Evolutionary conservation across 1,284 basidiomycete species (phyloP).

Genomic region (Porogramme epimiltina): DNA sequence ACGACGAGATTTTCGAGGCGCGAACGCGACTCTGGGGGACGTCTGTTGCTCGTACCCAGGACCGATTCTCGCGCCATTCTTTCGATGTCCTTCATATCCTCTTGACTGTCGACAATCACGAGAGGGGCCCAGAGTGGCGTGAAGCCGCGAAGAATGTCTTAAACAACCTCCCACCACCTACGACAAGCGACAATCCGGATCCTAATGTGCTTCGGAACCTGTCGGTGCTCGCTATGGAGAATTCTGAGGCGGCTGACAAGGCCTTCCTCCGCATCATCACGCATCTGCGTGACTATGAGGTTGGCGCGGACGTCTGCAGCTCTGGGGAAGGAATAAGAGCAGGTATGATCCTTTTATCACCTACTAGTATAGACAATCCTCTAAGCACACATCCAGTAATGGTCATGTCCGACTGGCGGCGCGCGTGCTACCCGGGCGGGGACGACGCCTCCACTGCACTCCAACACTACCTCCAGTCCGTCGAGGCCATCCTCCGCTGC

Average conservation of each 20-base stretch:
- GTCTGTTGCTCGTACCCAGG: constrained; percentile 1
- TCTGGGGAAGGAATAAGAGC: constrained; percentile 1
- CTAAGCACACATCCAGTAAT: constrained; percentile 4
- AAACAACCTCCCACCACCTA: not conserved
- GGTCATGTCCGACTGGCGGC: constrained; percentile 14
- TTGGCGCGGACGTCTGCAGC: not conserved
- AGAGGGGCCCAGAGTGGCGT: constrained; percentile 4
- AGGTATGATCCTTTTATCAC: constrained; percentile 1
- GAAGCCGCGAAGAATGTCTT: constrained; percentile 1
- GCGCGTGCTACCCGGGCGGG: constrained; percentile 9
- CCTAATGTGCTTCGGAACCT: constrained; percentile 5
- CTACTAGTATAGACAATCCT: no score
- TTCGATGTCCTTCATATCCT: constrained; percentile 10
- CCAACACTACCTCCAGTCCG: constrained; percentile 13
- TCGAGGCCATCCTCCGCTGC: constrained; percentile 11
- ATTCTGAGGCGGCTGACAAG: constrained; percentile 4
- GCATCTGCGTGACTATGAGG: constrained; percentile 9
- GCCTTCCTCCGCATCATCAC: constrained; percentile 12
- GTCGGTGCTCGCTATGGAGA: constrained; percentile 6
- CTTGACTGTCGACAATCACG: constrained; percentile 1
- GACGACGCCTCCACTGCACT: constrained; percentile 10
- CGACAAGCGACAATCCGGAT: not conserved
- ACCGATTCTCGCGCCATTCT: constrained; percentile 10
- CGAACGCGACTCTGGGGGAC: constrained; percentile 11
- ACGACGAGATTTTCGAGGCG: constrained; percentile 7